Base-by-base conservation (phyloP, 148 eudicot genomes). In the Agrostemma githago region DNA sequence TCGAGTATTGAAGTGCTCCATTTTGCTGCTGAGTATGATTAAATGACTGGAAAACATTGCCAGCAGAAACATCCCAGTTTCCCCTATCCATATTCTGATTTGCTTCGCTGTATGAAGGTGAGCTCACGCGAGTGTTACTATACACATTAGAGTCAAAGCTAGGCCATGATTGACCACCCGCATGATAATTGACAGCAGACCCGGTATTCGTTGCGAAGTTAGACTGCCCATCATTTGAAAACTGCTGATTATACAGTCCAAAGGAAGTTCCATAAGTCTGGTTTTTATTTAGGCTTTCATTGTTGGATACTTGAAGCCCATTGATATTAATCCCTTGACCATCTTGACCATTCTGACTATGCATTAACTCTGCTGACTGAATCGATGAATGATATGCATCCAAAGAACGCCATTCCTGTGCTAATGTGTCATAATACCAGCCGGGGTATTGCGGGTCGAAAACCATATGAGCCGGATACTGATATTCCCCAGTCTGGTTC, bases 381-480 rank as follows among this genome's bases (percentile, higher is more conserved):
- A 70, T 40, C 68, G 86, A 81, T 6, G 84, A 71, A 58, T 68
- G 79, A 74, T 87, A 95, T 37, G 87, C 51, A 62, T 89, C 97
- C 78, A 95, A 71, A 10, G 89, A 75, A 54, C 71, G 65, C 97
- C 99, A 95, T 58, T 85, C 87, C 67, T 84, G 91, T 20, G 86
- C 70, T 73, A 74, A 81, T 40, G 94, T 88, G 78, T 93, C 94
- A 79, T 90, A 90, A 79, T 90, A 93, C 98, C 96, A 90, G 77
- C 88, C 98, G 80, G 96, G 98, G 76, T 90, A 90, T 63, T 93
- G 94, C 53, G 94, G 89, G 79, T 93, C 98, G 80, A 89, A 90
- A 57, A 83, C 57, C 93, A 93, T 90, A 81, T 93, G 84, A 61
- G 85, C 74, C 15, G 98, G 96, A 78, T 93, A 93, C 68, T 72